These are phyloP conservation scores for Lipomyces yamadae DNA, from an alignment of 805 yeast genomes.

Conservation along the genomic window DNA sequence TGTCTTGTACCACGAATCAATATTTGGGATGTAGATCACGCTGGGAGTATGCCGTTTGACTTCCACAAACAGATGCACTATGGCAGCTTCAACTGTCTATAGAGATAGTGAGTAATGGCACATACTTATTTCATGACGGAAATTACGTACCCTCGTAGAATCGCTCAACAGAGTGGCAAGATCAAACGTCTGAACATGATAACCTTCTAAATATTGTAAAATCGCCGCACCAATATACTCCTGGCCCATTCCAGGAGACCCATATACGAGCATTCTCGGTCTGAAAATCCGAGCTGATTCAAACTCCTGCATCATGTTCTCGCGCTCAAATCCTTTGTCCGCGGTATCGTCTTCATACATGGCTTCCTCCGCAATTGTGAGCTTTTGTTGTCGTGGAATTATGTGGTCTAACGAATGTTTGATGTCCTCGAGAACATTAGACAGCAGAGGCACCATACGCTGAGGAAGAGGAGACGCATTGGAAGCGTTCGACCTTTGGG, in stretches of 20 bases:
- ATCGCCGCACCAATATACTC: constrained; percentile 82
- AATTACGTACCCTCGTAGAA: constrained; percentile 55
- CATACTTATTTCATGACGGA: not conserved
- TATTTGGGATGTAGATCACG: constrained; percentile 78
- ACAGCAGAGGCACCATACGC: constrained; percentile 66
- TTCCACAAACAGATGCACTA: constrained; percentile 83
- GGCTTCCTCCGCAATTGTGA: constrained; percentile 70
- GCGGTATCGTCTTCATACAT: constrained; percentile 60
- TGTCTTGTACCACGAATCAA: constrained; percentile 74
- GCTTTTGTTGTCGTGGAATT: constrained; percentile 62
- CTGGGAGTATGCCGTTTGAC: constrained; percentile 90
- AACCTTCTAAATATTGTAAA: constrained; percentile 82
- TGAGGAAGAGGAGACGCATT: constrained; percentile 81
- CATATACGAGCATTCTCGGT: constrained; percentile 78
- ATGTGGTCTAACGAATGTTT: constrained; percentile 57
- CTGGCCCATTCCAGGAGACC: constrained; percentile 83
- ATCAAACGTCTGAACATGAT: constrained; percentile 85
- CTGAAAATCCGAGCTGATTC: constrained; percentile 71
- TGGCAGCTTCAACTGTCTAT: constrained; percentile 73
- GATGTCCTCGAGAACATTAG: constrained; percentile 55
- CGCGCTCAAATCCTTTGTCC: constrained; percentile 71
- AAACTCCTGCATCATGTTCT: constrained; percentile 58
- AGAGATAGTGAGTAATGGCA: not conserved
- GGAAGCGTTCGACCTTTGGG: constrained; percentile 80
- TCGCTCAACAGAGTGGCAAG: constrained; percentile 77